These are phyloP conservation scores for Chalara sp. DNA, from an alignment of 2,329 filamentous ascomycete species.

Conservation along the genomic window DNA sequence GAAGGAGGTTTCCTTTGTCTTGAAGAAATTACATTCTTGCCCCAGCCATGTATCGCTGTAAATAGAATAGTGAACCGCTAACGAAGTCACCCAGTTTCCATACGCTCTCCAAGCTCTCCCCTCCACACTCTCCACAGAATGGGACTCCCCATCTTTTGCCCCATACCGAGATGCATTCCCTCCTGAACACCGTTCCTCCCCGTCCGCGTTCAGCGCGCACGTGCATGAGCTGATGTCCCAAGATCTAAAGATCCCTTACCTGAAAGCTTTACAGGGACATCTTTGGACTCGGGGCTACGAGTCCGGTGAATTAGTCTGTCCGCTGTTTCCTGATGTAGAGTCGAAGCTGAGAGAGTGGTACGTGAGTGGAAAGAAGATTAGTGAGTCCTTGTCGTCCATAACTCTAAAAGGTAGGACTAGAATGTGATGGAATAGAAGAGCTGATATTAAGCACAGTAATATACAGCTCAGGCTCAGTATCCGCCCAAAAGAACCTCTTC, in stretches of 20 bases:
- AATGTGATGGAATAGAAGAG: background rate
- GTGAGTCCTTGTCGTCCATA: background rate
- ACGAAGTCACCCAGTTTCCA: conserved; percentile 53
- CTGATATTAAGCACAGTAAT: conserved; percentile 53
- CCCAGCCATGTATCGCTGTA: background rate
- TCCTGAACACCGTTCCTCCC: conserved; percentile 50
- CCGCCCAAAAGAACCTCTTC: conserved; percentile 76
- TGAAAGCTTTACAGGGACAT: conserved; percentile 71
- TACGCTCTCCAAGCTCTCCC: conserved; percentile 66
- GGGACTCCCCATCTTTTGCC: conserved; percentile 58
- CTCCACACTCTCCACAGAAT: conserved; percentile 55
- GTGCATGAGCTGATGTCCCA: conserved; percentile 62
- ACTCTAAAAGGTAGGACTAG: no score
- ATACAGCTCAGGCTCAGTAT: conserved; percentile 75
- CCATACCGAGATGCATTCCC: conserved; percentile 68
- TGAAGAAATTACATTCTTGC: no score
- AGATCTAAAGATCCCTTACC: conserved; percentile 69
- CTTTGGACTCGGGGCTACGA: conserved; percentile 72
- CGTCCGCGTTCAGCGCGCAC: conserved; percentile 55
- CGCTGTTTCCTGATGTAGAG: conserved; percentile 70
- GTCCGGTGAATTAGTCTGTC: conserved; percentile 61
- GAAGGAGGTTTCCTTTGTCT: no score
- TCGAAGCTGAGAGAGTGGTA: conserved; percentile 54
- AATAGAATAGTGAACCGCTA: background rate
- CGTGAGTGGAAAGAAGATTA: conserved; percentile 33